These are phyloP conservation scores for Sanghuangporus baumii DNA, from an alignment of 1,284 basidiomycete species.

Conservation along the genomic window DNA sequence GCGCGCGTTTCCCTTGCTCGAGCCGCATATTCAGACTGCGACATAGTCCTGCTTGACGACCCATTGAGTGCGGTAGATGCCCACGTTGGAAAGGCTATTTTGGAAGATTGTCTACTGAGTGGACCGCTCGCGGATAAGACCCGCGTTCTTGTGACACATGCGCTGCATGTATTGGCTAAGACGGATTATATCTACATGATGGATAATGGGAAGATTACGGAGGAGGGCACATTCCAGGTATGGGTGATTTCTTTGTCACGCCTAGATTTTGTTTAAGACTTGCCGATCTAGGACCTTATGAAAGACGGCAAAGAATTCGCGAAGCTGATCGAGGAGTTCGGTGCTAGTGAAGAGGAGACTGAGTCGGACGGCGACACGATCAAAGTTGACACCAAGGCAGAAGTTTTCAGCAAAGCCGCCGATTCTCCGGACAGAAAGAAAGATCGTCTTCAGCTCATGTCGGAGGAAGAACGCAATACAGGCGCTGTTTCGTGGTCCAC, in stretches of 20 bases:
- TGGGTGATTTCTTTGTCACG: conserved; percentile 41
- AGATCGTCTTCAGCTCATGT: conserved; percentile 38
- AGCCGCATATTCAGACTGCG: conserved; percentile 71
- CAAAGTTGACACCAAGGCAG: conserved; percentile 26
- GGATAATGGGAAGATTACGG: conserved; percentile 80
- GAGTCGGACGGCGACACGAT: conserved; percentile 17
- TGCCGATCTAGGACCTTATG: conserved; percentile 42
- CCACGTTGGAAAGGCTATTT: conserved; percentile 54
- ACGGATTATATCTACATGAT: conserved; percentile 79
- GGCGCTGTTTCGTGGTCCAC: conserved; percentile 46
- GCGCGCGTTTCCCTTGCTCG: conserved; percentile 79
- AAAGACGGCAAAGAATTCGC: conserved; percentile 47
- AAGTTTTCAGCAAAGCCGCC: conserved; percentile 21
- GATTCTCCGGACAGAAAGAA: conserved; percentile 26
- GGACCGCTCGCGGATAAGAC: conserved; percentile 58
- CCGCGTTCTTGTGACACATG: conserved; percentile 74
- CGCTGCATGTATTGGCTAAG: conserved; percentile 59
- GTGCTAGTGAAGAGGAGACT: conserved; percentile 32
- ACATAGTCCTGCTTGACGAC: conserved; percentile 71
- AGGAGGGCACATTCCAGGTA: conserved; percentile 64
- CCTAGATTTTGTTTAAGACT: conserved; percentile 1
- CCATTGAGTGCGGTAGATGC: conserved; percentile 72
- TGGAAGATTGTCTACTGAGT: conserved; percentile 41
- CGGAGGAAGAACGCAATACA: conserved; percentile 47
- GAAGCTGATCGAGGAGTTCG: conserved; percentile 57